Evolutionary conservation across 495 filamentous ascomycete genomes (phyloP).

Genomic region (Penicillium paradoxum): DNA sequence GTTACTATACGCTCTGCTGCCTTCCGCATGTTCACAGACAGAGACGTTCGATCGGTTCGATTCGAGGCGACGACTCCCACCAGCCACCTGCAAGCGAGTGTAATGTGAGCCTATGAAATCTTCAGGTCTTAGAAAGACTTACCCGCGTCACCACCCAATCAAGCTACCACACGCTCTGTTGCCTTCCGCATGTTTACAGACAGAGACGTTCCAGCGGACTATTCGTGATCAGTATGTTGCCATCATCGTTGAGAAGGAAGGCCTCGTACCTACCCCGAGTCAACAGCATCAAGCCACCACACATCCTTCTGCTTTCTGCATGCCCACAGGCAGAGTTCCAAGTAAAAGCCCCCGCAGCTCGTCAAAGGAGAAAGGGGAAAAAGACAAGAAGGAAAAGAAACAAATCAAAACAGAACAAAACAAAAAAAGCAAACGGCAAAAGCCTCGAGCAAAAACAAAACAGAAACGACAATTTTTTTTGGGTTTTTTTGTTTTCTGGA

Average conservation of each 20-base stretch:
- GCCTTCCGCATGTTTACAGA: conserved; percentile 1
- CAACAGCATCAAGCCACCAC: neutral
- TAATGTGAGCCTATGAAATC: neutral
- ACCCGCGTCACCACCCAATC: neutral
- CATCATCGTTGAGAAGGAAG: neutral
- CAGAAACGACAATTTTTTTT: neutral
- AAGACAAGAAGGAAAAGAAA: neutral
- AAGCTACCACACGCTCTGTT: neutral
- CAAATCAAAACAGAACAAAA: no score
- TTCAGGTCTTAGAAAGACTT: neutral
- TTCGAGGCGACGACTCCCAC: neutral
- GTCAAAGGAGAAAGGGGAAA: neutral
- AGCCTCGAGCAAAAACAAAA: neutral
- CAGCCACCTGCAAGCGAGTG: neutral
- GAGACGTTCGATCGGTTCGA: neutral
- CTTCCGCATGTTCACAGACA: neutral
- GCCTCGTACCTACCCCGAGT: neutral
- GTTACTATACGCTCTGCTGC: neutral
- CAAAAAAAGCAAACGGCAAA: neutral
- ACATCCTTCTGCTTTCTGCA: no score
- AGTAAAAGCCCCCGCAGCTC: no score
- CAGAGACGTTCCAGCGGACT: neutral
- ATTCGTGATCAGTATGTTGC: neutral
- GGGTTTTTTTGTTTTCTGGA: neutral
- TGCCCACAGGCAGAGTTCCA: no score